phyloP scores from a whole-genome alignment of 1,139 yeast genomes.

The Pichia sp. region DNA sequence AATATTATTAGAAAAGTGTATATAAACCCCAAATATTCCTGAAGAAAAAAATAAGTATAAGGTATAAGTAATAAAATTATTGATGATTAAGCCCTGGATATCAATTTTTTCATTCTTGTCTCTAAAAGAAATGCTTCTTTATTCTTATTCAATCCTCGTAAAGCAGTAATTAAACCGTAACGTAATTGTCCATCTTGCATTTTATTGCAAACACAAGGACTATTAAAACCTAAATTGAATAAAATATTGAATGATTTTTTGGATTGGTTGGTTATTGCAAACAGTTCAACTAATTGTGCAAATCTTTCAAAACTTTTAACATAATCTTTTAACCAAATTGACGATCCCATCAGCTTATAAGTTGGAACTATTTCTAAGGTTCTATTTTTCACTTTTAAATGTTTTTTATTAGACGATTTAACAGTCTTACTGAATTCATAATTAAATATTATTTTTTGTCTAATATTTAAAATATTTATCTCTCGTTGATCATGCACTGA shows the following conservation, averaged over 20 bases:
- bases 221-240: conserved; percentile 4
- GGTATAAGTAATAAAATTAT: not conserved
- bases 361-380: conserved; percentile 1
- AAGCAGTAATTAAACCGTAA: conserved; percentile 4
- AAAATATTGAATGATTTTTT: conserved; percentile 2
- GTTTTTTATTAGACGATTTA: not conserved
- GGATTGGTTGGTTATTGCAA: conserved; percentile 9
- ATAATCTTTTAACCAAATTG: conserved; percentile 13
- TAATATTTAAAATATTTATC: conserved; percentile 3
- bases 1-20: not conserved
- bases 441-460: conserved; percentile 2
- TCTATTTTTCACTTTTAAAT: not conserved
- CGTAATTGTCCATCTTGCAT: conserved; percentile 6
- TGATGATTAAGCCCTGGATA: not conserved
- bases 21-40: not conserved
- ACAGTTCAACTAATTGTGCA: conserved; percentile 14
- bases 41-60: not conserved
- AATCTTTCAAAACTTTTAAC: conserved; percentile 12
- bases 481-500: conserved; percentile 1
- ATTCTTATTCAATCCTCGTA: conserved; percentile 1
- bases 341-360: conserved; percentile 4
- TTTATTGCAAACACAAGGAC: conserved; percentile 1
- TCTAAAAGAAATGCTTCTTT: conserved; percentile 7
- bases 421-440: conserved; percentile 5
- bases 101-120: conserved; percentile 1